Evolutionary conservation across 129 eudicot genomes (phyloP).

Genomic region (Escallonia herrerae): DNA sequence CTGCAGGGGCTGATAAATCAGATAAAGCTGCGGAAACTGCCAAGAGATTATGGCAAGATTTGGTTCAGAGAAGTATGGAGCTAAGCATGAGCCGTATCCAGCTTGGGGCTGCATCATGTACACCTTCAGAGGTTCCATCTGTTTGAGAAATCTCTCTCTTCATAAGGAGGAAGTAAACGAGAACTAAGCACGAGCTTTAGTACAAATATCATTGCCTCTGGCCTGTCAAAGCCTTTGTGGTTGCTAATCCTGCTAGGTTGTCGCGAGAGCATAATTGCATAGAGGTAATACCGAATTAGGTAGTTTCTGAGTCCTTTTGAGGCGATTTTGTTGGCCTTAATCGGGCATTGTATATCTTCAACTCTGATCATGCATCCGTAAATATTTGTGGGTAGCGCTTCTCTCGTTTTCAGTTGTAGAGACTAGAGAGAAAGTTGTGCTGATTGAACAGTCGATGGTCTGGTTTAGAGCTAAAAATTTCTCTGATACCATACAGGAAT

Average conservation of each 20-base stretch:
- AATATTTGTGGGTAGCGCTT: slow-evolving; percentile 13
- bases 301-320: slow-evolving; percentile 14
- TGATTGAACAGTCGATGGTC: slow-evolving; percentile 1
- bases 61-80: slow-evolving; percentile 67
- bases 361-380: slow-evolving; percentile 3
- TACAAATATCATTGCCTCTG: too few species aligned
- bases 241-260: neutral
- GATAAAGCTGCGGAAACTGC: slow-evolving; percentile 56
- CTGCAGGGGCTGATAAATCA: slow-evolving; percentile 42
- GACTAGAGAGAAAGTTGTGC: neutral
- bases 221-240: neutral
- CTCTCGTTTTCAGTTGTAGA: slow-evolving; percentile 5
- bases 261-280: neutral
- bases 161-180: neutral
- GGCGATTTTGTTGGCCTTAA: slow-evolving; percentile 47
- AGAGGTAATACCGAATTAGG: slow-evolving; percentile 15
- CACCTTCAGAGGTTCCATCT: slow-evolving; percentile 10
- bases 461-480: neutral
- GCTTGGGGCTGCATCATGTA: slow-evolving; percentile 33
- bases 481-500: neutral
- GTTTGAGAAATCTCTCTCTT: too few species aligned
- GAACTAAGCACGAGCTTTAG: too few species aligned
- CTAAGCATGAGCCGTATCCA: slow-evolving; percentile 28
- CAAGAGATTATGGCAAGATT: slow-evolving; percentile 49
- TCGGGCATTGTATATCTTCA: slow-evolving; percentile 36